phyloP scores from a whole-genome alignment of 106 monocot species.

The Acorus gramineus region DNA sequence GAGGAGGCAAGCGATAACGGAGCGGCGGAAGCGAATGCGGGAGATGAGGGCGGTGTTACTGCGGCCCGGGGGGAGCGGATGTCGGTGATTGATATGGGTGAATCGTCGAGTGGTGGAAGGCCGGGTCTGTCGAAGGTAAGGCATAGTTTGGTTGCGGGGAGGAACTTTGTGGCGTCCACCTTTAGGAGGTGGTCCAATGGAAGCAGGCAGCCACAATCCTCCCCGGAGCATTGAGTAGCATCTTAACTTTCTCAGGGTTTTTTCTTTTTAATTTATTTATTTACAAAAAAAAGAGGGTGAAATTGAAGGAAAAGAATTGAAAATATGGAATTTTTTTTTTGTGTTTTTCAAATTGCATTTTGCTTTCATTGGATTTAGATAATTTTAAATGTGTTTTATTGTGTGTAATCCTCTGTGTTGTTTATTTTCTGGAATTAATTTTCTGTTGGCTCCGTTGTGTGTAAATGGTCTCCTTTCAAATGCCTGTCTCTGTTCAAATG shows the following conservation, averaged over 20 bases:
- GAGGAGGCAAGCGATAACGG: constrained; percentile 39
- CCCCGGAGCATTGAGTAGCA: constrained; percentile 6
- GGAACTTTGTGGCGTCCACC: constrained; percentile 29
- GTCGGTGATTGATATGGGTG: constrained; percentile 16
- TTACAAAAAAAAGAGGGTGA: no score
- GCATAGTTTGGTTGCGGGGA: constrained; percentile 14
- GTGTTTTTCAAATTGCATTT: no score
- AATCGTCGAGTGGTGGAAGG: constrained; percentile 35
- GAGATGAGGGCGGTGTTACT: constrained; percentile 9
- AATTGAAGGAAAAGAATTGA: no score
- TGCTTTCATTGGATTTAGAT: no score
- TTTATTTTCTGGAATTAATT: no score
- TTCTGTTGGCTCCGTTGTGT: no score
- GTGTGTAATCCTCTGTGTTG: no score
- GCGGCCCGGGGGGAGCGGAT: constrained; percentile 24
- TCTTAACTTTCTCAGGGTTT: constrained; percentile 1
- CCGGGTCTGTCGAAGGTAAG: constrained; percentile 32
- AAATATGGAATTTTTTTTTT: no score
- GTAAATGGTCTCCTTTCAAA: no score
- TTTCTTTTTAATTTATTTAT: no score
- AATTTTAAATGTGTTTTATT: no score
- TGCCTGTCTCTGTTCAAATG: no score
- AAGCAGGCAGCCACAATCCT: constrained; percentile 7
- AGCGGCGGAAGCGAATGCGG: constrained; percentile 35
- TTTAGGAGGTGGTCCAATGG: constrained; percentile 35